These are phyloP conservation scores for Mycosarcoma mackinlayi DNA, from an alignment of 1,284 basidiomycete species.

Conservation along the genomic window DNA sequence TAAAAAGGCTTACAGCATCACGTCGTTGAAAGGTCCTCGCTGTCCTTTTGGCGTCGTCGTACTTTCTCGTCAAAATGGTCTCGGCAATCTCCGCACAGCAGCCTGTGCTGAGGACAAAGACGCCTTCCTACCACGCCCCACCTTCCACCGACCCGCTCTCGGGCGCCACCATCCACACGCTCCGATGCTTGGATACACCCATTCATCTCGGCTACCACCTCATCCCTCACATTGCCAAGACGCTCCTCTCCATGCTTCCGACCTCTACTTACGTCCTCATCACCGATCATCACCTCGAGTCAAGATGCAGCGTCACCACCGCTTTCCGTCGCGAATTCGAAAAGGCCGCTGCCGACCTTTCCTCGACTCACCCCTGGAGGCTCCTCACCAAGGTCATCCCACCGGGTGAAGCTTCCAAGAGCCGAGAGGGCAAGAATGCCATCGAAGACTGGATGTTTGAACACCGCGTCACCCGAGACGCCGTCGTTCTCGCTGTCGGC, in stretches of 20 bases:
- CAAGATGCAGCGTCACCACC: constrained; percentile 68
- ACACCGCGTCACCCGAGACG: constrained; percentile 90
- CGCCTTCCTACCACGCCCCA: constrained; percentile 65
- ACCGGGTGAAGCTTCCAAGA: constrained; percentile 93
- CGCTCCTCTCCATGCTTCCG: constrained; percentile 77
- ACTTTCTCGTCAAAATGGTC: constrained; percentile 16
- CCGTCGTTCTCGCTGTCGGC: constrained; percentile 90
- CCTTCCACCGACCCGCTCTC: constrained; percentile 54
- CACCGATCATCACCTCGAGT: constrained; percentile 87
- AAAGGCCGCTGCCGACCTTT: constrained; percentile 60
- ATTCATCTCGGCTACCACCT: constrained; percentile 68
- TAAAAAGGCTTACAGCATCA: constrained; percentile 10
- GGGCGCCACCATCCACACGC: constrained; percentile 60
- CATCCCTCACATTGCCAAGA: constrained; percentile 72
- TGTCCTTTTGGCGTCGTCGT: background rate
- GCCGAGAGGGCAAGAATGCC: constrained; percentile 87
- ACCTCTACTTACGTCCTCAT: constrained; percentile 92
- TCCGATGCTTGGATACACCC: constrained; percentile 60
- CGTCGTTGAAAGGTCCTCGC: background rate
- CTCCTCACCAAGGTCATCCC: constrained; percentile 83
- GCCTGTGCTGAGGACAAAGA: constrained; percentile 58
- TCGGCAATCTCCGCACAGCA: constrained; percentile 20
- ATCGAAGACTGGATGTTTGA: constrained; percentile 94
- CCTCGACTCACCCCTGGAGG: constrained; percentile 71
- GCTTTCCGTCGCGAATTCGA: constrained; percentile 52